Evolutionary conservation across 176 grass and related monocot genomes (phyloP).

Genomic region (Aegilops speltoides): DNA sequence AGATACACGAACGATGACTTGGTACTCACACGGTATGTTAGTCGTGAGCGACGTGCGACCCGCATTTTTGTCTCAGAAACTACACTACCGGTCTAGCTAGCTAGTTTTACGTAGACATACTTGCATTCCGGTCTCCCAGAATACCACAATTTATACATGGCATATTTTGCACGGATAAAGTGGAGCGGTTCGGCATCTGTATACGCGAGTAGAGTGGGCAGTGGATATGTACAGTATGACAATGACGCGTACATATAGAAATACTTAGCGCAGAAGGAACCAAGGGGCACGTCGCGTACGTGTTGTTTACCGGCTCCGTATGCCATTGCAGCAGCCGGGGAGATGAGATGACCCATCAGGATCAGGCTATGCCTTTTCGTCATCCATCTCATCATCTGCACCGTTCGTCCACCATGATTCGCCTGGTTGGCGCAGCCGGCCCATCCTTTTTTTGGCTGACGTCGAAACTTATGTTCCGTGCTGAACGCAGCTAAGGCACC

Average conservation of each 20-base stretch:
- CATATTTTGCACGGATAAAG: background rate
- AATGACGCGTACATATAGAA: background rate
- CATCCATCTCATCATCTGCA: no score
- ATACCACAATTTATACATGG: background rate
- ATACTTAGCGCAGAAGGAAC: slow-evolving; percentile 11
- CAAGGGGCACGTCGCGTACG: background rate
- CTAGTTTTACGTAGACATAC: no score
- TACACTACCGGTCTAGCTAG: no score
- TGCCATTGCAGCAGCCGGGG: background rate
- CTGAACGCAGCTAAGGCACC: no score
- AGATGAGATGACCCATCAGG: background rate
- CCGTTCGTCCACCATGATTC: no score
- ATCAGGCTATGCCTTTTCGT: background rate
- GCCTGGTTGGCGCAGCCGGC: background rate
- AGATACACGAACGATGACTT: no score
- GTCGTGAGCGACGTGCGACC: no score
- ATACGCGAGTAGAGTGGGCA: background rate
- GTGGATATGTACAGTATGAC: background rate
- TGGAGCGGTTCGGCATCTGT: background rate
- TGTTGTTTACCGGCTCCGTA: background rate
- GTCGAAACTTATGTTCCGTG: background rate
- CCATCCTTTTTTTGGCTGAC: background rate
- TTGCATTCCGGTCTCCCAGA: no score
- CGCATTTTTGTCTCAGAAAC: no score
- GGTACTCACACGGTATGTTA: no score